phyloP scores from a whole-genome alignment of 805 yeast genomes.

The Osmozyma mogii region DNA sequence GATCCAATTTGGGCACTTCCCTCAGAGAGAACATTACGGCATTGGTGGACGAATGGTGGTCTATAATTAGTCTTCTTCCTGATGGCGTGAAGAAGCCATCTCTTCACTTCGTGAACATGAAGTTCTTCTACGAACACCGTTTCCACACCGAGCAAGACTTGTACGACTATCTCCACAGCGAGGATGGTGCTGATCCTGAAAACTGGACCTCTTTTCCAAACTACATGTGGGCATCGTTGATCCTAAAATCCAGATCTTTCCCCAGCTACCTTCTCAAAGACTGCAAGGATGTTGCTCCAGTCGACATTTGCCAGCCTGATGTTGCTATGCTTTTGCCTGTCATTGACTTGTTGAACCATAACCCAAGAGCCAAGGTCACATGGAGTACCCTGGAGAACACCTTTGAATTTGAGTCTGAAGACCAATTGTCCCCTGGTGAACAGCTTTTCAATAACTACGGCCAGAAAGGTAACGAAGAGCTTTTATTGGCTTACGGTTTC shows the following conservation, averaged over 20 bases:
- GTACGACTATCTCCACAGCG: conserved; percentile 16
- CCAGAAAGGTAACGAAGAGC: conserved; percentile 77
- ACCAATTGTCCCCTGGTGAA: conserved; percentile 20
- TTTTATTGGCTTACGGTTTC: conserved; percentile 79
- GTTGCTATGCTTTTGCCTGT: conserved; percentile 71
- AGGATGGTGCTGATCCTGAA: conserved; percentile 13
- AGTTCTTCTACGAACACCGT: conserved; percentile 36
- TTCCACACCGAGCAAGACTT: conserved; percentile 31
- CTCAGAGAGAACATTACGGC: conserved; percentile 37
- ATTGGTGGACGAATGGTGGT: conserved; percentile 59
- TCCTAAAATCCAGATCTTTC: conserved; percentile 72
- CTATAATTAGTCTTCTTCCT: conserved; percentile 23
- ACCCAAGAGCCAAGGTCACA: conserved; percentile 47
- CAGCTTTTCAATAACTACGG: conserved; percentile 82
- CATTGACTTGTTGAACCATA: conserved; percentile 73
- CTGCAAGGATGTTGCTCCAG: conserved; percentile 16
- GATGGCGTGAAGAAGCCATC: conserved; percentile 22
- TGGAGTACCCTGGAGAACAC: conserved; percentile 40
- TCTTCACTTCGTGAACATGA: conserved; percentile 31
- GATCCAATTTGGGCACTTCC: conserved; percentile 62
- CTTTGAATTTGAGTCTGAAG: conserved; percentile 38
- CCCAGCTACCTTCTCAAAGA: conserved; percentile 56
- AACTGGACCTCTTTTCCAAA: conserved; percentile 61
- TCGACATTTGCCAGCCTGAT: conserved; percentile 19
- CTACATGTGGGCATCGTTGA: conserved; percentile 68